These are phyloP conservation scores for Dactylorhiza incarnata DNA, from an alignment of 106 monocot species.

Conservation along the genomic window DNA sequence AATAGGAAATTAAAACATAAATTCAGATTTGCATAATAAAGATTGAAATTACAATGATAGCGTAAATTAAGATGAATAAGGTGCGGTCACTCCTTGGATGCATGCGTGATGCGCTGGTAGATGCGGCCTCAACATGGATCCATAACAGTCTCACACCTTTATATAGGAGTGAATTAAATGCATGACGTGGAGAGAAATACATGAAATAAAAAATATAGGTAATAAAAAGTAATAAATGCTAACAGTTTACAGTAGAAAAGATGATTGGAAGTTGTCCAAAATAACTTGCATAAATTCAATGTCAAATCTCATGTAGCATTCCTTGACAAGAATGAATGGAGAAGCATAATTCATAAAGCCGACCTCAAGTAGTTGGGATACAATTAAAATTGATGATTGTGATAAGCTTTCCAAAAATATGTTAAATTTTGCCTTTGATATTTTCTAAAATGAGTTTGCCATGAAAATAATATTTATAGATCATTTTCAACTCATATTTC, in stretches of 20 bases:
- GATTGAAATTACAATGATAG: too few species aligned
- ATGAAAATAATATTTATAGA: constrained; percentile 1
- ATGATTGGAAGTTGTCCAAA: neutral
- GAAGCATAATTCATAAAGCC: neutral
- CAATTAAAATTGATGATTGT: neutral
- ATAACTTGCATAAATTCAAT: neutral
- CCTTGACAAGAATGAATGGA: neutral
- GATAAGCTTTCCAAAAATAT: neutral
- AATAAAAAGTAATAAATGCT: too few species aligned
- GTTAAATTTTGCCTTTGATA: neutral
- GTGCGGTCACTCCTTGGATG: too few species aligned
- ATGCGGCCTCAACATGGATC: too few species aligned
- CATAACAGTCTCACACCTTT: too few species aligned
- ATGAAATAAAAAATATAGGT: too few species aligned
- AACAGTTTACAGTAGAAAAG: neutral
- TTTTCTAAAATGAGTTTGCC: neutral
- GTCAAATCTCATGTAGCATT: neutral
- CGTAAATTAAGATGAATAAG: too few species aligned
- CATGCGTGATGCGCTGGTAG: too few species aligned
- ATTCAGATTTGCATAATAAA: too few species aligned
- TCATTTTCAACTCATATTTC: neutral
- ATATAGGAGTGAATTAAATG: too few species aligned
- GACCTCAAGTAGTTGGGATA: neutral
- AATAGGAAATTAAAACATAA: too few species aligned
- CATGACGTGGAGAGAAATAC: too few species aligned